phyloP scores from a whole-genome alignment of 208 protist genomes.

The Blechomonas ayalai region DNA sequence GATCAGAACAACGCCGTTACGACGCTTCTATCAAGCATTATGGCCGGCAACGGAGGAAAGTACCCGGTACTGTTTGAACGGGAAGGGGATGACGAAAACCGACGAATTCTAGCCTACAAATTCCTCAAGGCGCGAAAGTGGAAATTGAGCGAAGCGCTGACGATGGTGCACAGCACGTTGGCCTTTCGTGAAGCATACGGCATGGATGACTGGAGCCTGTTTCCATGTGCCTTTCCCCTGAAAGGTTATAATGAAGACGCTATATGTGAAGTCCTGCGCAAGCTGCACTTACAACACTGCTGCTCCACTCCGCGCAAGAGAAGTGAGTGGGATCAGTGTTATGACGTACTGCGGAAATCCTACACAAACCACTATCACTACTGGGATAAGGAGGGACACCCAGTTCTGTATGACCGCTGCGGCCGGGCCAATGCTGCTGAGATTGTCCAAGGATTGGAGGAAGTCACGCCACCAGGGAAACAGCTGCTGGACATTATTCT shows the following conservation, averaged over 20 bases:
- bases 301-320: slow-evolving; percentile 4
- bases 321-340: slow-evolving; percentile 25
- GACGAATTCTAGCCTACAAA: slow-evolving; percentile 50
- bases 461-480: slow-evolving; percentile 25
- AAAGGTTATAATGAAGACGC: slow-evolving; percentile 37
- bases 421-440: slow-evolving; percentile 22
- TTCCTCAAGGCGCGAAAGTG: slow-evolving; percentile 56
- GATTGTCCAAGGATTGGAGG: slow-evolving; percentile 24
- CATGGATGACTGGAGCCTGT: slow-evolving; percentile 41
- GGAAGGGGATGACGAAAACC: slow-evolving; percentile 14
- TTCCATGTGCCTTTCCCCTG: slow-evolving; percentile 51
- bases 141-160: slow-evolving; percentile 32
- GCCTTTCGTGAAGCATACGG: slow-evolving; percentile 29
- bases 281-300: neutral
- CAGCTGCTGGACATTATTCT: slow-evolving; percentile 30
- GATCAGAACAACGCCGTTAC: slow-evolving; percentile 22
- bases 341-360: slow-evolving; percentile 28
- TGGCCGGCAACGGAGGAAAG: slow-evolving; percentile 8
- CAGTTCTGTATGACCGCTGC: slow-evolving; percentile 59
- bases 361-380: slow-evolving; percentile 67
- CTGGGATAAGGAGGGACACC: slow-evolving; percentile 69
- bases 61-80: slow-evolving; percentile 28
- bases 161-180: slow-evolving; percentile 48
- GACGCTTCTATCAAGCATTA: slow-evolving; percentile 21
- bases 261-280: slow-evolving; percentile 16